These are phyloP conservation scores for Cystofilobasidium macerans DNA, from an alignment of 768 basidiomycete genomes.

Conservation along the genomic window DNA sequence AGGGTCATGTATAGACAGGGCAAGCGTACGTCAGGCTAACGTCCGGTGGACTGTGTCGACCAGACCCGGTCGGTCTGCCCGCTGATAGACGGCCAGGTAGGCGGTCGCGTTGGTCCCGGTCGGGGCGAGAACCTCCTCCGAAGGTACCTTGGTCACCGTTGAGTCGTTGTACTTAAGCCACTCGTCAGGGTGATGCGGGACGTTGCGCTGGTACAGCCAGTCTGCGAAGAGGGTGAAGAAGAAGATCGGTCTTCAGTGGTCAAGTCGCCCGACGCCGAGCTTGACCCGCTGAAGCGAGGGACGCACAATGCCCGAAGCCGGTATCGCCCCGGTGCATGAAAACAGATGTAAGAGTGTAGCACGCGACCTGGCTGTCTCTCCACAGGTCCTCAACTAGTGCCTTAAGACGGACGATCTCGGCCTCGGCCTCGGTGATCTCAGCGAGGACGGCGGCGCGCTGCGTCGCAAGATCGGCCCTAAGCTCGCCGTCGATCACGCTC, in stretches of 20 bases:
- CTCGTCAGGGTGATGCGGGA: slow-evolving; percentile 51
- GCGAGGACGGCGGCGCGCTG: slow-evolving; percentile 51
- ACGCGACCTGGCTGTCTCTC: slow-evolving; percentile 53
- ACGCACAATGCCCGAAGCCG: slow-evolving; percentile 40
- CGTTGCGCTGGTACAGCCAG: slow-evolving; percentile 84
- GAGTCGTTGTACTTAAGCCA: slow-evolving; percentile 27
- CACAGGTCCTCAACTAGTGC: slow-evolving; percentile 60
- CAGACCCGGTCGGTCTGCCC: slow-evolving; percentile 32
- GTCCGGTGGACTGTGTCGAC: slow-evolving; percentile 24
- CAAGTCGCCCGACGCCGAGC: too few species aligned
- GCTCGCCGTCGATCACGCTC: slow-evolving; percentile 45
- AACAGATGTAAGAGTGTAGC: slow-evolving; percentile 85
- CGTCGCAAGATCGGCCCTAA: slow-evolving; percentile 48
- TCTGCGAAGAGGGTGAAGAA: slow-evolving; percentile 9
- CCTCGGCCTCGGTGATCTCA: slow-evolving; percentile 23
- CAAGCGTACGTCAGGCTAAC: not conserved
- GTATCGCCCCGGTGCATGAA: slow-evolving; percentile 67
- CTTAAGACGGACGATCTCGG: slow-evolving; percentile 24
- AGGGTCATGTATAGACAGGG: not conserved
- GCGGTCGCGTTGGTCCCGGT: slow-evolving; percentile 44
- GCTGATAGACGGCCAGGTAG: slow-evolving; percentile 39
- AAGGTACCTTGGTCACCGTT: slow-evolving; percentile 60
- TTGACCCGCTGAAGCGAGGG: not conserved
- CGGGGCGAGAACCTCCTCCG: slow-evolving; percentile 76
- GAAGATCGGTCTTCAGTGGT: too few species aligned